phyloP scores from a whole-genome alignment of 2,329 filamentous ascomycete species.

The Ophiocordyceps unilateralis region DNA sequence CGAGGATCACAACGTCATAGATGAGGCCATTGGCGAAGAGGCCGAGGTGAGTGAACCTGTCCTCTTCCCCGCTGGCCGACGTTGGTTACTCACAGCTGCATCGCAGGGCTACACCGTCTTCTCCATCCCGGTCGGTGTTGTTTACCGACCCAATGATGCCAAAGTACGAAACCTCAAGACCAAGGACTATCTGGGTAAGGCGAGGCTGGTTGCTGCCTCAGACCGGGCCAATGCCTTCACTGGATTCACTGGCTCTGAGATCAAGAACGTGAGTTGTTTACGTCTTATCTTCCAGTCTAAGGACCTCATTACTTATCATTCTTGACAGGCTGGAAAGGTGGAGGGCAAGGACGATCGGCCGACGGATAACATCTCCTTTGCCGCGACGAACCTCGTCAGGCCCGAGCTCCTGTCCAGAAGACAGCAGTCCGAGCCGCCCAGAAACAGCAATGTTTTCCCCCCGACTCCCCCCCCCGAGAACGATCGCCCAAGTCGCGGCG shows the following conservation, averaged over 20 bases:
- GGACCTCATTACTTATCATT: conserved; percentile 4
- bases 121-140: conserved; percentile 87
- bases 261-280: conserved; percentile 43
- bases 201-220: conserved; percentile 77
- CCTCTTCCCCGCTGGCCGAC: not conserved
- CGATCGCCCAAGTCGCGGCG: conserved; percentile 46
- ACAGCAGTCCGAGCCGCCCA: conserved; percentile 72
- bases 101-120: conserved; percentile 88
- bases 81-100: not conserved
- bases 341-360: conserved; percentile 63
- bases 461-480: conserved; percentile 95
- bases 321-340: conserved; percentile 26
- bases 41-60: conserved; percentile 50
- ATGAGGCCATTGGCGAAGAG: conserved; percentile 85
- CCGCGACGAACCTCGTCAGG: conserved; percentile 84
- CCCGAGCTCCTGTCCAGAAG: conserved; percentile 63
- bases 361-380: conserved; percentile 72
- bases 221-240: conserved; percentile 68
- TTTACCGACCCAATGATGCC: conserved; percentile 90
- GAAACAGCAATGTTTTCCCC: conserved; percentile 70
- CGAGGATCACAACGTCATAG: conserved; percentile 91
- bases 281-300: not conserved
- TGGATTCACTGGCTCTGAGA: conserved; percentile 63
- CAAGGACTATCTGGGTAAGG: conserved; percentile 94
- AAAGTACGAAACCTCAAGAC: conserved; percentile 97